These are phyloP conservation scores for Cercophora samala DNA, from an alignment of 495 filamentous ascomycete species.

Conservation along the genomic window DNA sequence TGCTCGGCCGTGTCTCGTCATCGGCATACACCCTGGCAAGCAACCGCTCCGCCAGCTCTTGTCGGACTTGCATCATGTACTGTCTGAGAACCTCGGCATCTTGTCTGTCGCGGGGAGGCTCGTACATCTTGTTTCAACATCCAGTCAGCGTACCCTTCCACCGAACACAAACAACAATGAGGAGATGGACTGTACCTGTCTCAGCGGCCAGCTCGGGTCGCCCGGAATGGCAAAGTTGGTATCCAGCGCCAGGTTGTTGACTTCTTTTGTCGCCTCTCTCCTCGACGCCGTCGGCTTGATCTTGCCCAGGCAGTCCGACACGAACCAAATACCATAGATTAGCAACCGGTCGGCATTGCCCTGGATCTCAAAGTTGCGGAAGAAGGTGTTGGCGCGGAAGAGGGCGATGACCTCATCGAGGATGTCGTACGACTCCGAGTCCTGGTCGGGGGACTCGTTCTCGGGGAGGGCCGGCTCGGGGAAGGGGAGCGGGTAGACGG, in stretches of 20 bases:
- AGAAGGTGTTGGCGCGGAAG: slow-evolving; percentile 97
- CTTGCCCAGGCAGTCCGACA: slow-evolving; percentile 82
- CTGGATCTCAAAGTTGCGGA: slow-evolving; percentile 99
- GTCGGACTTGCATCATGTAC: slow-evolving; percentile 88
- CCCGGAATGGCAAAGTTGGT: slow-evolving; percentile 88
- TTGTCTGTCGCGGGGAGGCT: slow-evolving; percentile 73
- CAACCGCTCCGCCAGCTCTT: slow-evolving; percentile 80
- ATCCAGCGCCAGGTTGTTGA: slow-evolving; percentile 67
- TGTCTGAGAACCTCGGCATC: slow-evolving; percentile 82
- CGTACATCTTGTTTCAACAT: slow-evolving; percentile 48
- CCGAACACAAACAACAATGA: neutral
- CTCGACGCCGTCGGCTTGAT: slow-evolving; percentile 62
- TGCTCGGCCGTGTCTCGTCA: slow-evolving; percentile 76
- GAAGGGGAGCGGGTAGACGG: slow-evolving; percentile 73
- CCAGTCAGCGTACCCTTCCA: neutral
- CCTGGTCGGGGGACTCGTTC: slow-evolving; percentile 69
- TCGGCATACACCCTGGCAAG: slow-evolving; percentile 83
- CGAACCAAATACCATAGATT: slow-evolving; percentile 93
- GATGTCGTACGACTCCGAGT: slow-evolving; percentile 87
- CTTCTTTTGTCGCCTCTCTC: slow-evolving; percentile 53
- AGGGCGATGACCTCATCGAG: slow-evolving; percentile 88
- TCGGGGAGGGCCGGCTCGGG: slow-evolving; percentile 62
- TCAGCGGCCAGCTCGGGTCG: slow-evolving; percentile 89
- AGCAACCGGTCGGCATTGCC: slow-evolving; percentile 90
- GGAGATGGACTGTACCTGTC: slow-evolving; percentile 57